These are phyloP conservation scores for Rhodotorula mucilaginosa DNA, from an alignment of 1,284 basidiomycete genomes.

Conservation along the genomic window DNA sequence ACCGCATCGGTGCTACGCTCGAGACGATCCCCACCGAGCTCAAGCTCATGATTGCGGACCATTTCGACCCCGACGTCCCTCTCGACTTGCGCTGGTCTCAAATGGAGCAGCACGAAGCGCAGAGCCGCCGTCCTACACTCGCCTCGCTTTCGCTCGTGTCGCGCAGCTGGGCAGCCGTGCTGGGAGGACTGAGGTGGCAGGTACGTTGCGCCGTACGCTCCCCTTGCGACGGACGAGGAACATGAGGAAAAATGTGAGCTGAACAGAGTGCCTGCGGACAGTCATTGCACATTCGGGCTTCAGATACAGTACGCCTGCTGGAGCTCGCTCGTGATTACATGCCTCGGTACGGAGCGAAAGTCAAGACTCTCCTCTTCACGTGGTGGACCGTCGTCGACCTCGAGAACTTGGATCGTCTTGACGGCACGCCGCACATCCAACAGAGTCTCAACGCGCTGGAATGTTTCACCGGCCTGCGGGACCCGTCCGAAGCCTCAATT, in stretches of 20 bases:
- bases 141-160: neutral
- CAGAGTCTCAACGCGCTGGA: too few relatives aligned
- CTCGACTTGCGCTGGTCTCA: neutral
- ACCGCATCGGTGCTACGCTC: too few relatives aligned
- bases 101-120: neutral
- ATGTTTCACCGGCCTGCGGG: too few relatives aligned
- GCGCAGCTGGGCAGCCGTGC: neutral
- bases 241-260: too few relatives aligned
- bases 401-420: too few relatives aligned
- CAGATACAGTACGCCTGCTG: neutral
- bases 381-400: too few relatives aligned
- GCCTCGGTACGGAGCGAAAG: neutral
- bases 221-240: neutral
- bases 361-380: too few relatives aligned
- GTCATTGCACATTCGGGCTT: neutral
- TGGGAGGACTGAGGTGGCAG: neutral
- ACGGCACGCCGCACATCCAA: too few relatives aligned
- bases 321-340: neutral
- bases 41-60: too few relatives aligned
- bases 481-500: neutral
- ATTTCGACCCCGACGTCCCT: too few relatives aligned
- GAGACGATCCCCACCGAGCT: too few relatives aligned
- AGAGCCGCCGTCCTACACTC: neutral
- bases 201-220: neutral
- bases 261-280: neutral